Evolutionary conservation across 2,329 filamentous ascomycete species (phyloP), one percentile per base, ranked within the genome.

Genomic region (Verticillium nonalfalfae): DNA sequence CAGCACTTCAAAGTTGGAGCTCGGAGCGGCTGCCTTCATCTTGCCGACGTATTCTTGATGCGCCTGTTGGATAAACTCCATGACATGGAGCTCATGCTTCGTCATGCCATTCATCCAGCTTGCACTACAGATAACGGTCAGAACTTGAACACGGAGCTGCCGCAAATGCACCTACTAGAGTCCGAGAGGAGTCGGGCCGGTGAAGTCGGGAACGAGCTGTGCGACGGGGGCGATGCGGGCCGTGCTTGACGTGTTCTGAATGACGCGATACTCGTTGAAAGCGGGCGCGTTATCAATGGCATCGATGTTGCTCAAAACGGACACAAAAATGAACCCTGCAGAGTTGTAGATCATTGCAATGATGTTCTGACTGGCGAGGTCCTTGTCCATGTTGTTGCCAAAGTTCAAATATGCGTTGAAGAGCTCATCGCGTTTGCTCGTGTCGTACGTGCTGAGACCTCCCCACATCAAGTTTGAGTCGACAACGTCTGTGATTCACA

Each of bases 41-140:
- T 67, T 68, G 1, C 61, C 61, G 40, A 69, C 67, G 52, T 71
- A 68, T 14, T 70, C 68, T 15, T 65, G 62, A 56, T 72, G 68
- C 60, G 69, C 70, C 26, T 68, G 62, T 50, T 72, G 70, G 4
- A 72, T 66, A 56, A 71, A 73, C 11, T 68, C 66, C 65, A 75
- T 71, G 50, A 72, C 64, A 10, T 66, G 63, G 7, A 69, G 60
- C 60, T 71, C 68, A 56, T 70, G 68, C 15, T 64, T 66, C 31
- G 69, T 68, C 61, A 69, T 66, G 56, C 70, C 71, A 1, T 69
- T 70, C 63, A 73, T 67, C 74, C 74, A 76, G 62, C 73, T 73
- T 60, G 67, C 68, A 56, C 66, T 59, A 40, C 15, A 15, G 31
- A 31, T 31, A 31, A 31, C 26, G 26, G 40, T 59, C 57, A 59